Evolutionary conservation across 441 rosid species (phyloP).

Genomic region (Erodium moschatum): DNA sequence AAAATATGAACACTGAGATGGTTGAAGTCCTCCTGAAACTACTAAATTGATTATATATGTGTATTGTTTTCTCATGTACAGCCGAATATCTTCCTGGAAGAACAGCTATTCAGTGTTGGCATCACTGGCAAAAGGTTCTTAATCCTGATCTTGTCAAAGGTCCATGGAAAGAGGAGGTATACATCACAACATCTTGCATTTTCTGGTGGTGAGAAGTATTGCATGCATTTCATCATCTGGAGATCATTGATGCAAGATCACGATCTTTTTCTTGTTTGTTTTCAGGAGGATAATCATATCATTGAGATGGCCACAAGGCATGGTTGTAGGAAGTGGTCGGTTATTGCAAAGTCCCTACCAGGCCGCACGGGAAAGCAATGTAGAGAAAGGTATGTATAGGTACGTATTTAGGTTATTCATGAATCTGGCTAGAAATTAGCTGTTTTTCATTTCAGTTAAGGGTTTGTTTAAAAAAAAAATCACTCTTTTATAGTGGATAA

Average conservation of each 20-base stretch:
- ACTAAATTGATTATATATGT: constrained; percentile 1
- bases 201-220: not conserved
- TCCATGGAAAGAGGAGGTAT: constrained; percentile 22
- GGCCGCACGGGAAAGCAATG: constrained; percentile 33
- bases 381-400: constrained; percentile 28
- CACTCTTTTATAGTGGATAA: not conserved
- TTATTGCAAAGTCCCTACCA: constrained; percentile 23
- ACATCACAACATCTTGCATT: constrained; percentile 3
- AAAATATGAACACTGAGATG: not conserved
- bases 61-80: constrained; percentile 10
- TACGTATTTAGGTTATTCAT: not conserved
- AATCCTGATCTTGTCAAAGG: constrained; percentile 27
- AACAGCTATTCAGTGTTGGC: constrained; percentile 25
- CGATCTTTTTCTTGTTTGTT: not conserved
- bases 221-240: not conserved
- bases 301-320: constrained; percentile 13
- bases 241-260: constrained; percentile 1
- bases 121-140: constrained; percentile 31
- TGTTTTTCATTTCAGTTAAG: not conserved
- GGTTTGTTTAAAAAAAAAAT: too few species aligned
- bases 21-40: not conserved
- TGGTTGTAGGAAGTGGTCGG: constrained; percentile 24
- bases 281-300: constrained; percentile 29
- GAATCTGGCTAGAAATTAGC: not conserved
- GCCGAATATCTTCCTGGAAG: constrained; percentile 26